Evolutionary conservation across 768 basidiomycete species (phyloP), one percentile per base, ranked within the genome.

Genomic region (Collybia nuda): DNA sequence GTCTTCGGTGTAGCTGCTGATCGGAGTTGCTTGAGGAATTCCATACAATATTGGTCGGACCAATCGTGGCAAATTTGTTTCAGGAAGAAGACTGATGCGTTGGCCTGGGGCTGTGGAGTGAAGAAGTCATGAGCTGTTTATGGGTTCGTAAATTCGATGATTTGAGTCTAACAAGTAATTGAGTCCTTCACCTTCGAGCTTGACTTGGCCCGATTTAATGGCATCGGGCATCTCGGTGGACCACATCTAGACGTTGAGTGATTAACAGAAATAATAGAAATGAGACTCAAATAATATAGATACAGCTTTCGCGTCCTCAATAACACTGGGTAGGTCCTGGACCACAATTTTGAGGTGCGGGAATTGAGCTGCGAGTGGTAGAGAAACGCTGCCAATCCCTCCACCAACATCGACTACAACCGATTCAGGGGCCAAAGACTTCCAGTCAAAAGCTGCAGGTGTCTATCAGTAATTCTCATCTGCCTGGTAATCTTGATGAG

Each of bases 21-120:
- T 9, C 66, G 62, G 17, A 70, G 59, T 8, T 63, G 52, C n/a
- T 44, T 32, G 12, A 72, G 57, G 45, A 70, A 62, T 40, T 53
- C 54, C 22, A 35, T 23, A 35, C 51, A 52, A 35, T 63, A 50
- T 2, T 44, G 43, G 47, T 68, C 65, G 9, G 64, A 40, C 68
- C 68, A 69, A 50, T 71, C 66, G 55, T 72, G 70, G 35, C 67
- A 43, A 46, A 67, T 62, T 19, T 45, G 32, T 8, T 63, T 53
- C 7, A 69, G n/a, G 42, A 70, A 47, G 56, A 64, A 72, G 6
- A 70, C 62, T 0, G 55, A 54, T 2, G 66, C 62, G 38, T 63
- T 44, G 28, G 48, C 46, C 36, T 62, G 42, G 1, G 66, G 65
- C 53, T 70, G 67, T 8, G 64, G 56, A 1, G 37, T 37, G 43